Base-by-base conservation (phyloP, 2,329 filamentous ascomycete genomes). In the Endocalyx cinctus region DNA sequence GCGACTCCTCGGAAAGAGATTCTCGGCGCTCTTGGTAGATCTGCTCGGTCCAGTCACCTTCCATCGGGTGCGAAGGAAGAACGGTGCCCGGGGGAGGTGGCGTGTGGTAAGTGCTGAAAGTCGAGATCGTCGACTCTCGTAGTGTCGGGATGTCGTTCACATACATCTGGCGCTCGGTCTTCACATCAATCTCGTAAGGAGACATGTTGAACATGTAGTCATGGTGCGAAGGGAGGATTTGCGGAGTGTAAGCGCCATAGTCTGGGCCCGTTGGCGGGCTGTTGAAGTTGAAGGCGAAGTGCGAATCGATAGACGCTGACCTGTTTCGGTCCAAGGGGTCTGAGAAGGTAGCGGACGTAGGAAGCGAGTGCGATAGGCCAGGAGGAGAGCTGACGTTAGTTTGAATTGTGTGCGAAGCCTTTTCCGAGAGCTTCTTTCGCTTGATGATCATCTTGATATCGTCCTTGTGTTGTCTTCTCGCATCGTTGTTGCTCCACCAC, bases 391-490 rank as follows among this genome's bases (percentile, higher is more conserved):
- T 69, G 47, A 75, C 65, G 25, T 73, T 68, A 34, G 70, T 71
- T 43, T 72, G 68, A 35, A 77, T 69, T 27, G 66, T 67, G 51
- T 71, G 64, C 33, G 79, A 72, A 33, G 77, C 72, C 77, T 95
- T 95, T 66, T 96, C 90, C 17, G 82, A 81, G 48, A 94, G 74
- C 76, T 97, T 97, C 58, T 92, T 97, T 58, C 83, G 79, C 78
- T 95, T 96, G 72, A 98, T 97, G 63, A 90, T 87, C 63, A 84
- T 83, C 74, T 98, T 98, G 73, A 98, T 94, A 48, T 82, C 70
- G 58, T 97, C 92, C 68, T 97, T 98, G 60, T 96, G 87, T 36
- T 81, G 69, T 51, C 83, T 79, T 48, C 92, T 76, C 55, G 84
- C 79, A 44, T 95, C 88, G 55, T 85, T 84, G 71, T 92, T 96